phyloP scores from a whole-genome alignment of 805 yeast species.

The Starmerella stigmatis region DNA sequence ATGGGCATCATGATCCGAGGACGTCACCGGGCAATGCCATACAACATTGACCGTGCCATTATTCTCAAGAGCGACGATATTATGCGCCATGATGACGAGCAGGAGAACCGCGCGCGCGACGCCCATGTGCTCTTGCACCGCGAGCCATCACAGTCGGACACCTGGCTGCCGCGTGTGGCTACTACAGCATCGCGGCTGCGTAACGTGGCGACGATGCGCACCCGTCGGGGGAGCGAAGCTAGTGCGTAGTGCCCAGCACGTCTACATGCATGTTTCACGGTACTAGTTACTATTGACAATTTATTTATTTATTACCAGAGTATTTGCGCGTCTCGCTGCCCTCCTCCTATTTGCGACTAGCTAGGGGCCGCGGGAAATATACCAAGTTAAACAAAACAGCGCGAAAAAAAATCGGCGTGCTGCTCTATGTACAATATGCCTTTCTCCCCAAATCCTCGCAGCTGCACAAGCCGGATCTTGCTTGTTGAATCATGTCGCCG shows the following conservation, averaged over 20 bases:
- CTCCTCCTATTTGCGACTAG: too few relatives aligned
- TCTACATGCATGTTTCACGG: too few relatives aligned
- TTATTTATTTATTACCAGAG: too few relatives aligned
- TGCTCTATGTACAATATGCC: too few relatives aligned
- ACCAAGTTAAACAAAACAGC: too few relatives aligned
- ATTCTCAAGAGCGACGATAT: conserved; percentile 61
- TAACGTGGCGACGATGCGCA: conserved; percentile 16
- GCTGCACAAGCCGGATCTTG: too few relatives aligned
- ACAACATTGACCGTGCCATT: conserved; percentile 85
- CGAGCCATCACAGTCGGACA: conserved; percentile 12
- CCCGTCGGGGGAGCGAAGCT: conserved; percentile 5
- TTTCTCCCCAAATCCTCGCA: too few relatives aligned
- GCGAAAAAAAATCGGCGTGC: too few relatives aligned
- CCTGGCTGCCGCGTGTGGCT: conserved; percentile 22
- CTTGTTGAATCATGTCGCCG: too few relatives aligned
- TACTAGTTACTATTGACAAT: too few relatives aligned
- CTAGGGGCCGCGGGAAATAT: too few relatives aligned
- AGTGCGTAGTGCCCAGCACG: not conserved
- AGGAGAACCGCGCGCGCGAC: conserved; percentile 21
- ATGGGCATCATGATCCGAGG: conserved; percentile 90
- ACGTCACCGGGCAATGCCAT: conserved; percentile 92
- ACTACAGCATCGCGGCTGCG: conserved; percentile 21
- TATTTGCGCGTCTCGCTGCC: too few relatives aligned
- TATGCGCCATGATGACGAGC: conserved; percentile 23
- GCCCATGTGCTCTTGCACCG: conserved; percentile 15